Evolutionary conservation across 352 stramenopile species (phyloP), one percentile per base, ranked within the genome.

Genomic region (Globisporangium cederbergense): DNA sequence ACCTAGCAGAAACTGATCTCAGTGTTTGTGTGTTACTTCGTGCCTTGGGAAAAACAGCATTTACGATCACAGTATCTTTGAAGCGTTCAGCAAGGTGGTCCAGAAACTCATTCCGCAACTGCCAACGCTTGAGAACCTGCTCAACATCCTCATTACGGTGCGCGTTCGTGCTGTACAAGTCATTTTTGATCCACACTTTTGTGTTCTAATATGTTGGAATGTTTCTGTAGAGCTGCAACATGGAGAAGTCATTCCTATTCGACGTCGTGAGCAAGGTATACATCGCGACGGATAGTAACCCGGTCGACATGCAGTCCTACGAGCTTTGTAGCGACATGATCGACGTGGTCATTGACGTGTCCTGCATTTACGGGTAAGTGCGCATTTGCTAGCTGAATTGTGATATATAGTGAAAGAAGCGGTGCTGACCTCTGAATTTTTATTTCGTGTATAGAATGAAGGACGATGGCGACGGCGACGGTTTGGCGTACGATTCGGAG

Each of bases 301-400:
- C 97, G 0, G 96, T 99, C 1, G 97, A 99, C 77, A 98, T 98
- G 96, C 93, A 96, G 75, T 94, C 83, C 30, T 98, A 99, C 57
- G 97, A 99, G 70, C 80, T 99, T 6, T 99, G 97, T 72, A 98
- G 89, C 65, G 97, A 99, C 73, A 99, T 99, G 96, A 99, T 99
- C 69, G 97, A 99, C 81, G 96, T 99, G 10, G 97, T 99, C 52
- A 96, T 99, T 55, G 97, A 99, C 75, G 96, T 99, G 0, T 99
- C 96, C 51, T 98, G 97, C 70, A 99, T 99, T 68, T 99, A 99
- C 73, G 97, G 97, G 62, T 68, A 13, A 28, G 53, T 32, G 20
- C 13, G 9, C 10, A 42, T 38, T 9, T 0, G 36, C 9, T 28
- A 28, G 25, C 25, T 28, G 25, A 28, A 28, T 76, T 88, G 71